Percentiles rank a stretch among this genome's conserved stretches.
Evolutionary conservation across 2,329 filamentous ascomycete genomes (phyloP).

Genomic region (Alternaria rosae): DNA sequence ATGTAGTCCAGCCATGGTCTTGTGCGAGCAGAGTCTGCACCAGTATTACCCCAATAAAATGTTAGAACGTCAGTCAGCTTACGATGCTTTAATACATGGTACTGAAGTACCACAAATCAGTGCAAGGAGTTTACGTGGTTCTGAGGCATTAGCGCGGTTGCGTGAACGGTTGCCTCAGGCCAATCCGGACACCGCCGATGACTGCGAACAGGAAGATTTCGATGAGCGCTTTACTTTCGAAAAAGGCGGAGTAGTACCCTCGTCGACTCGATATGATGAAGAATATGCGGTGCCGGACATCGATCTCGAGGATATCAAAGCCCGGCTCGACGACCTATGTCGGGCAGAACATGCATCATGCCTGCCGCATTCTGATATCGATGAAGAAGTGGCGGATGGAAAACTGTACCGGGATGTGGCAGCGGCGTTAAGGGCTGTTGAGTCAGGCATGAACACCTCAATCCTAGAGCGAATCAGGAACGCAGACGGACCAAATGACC

Average conservation of each 20-base stretch:
- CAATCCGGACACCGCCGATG: background rate
- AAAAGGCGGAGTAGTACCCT: background rate
- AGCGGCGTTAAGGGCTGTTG: background rate
- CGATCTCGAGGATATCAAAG: background rate
- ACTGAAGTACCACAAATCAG: background rate
- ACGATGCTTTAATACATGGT: background rate
- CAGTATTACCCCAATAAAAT: background rate
- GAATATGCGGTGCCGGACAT: background rate
- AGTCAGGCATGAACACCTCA: conserved; percentile 15
- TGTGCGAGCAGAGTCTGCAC: background rate
- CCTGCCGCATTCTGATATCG: background rate
- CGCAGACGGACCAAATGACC: conserved; percentile 20
- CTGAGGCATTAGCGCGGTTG: background rate
- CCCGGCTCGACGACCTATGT: background rate
- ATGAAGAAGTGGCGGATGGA: background rate
- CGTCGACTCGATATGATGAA: background rate
- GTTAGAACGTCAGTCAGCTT: background rate
- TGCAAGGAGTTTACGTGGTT: background rate
- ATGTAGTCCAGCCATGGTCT: background rate
- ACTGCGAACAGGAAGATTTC: background rate
- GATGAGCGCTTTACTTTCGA: background rate
- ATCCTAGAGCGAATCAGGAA: conserved; percentile 22
- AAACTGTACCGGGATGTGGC: background rate
- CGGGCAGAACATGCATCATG: background rate
- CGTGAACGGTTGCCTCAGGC: background rate